Conservation (phyloP, 2,329 filamentous ascomycete genomes). For the Neonectria coccinea region DNA sequence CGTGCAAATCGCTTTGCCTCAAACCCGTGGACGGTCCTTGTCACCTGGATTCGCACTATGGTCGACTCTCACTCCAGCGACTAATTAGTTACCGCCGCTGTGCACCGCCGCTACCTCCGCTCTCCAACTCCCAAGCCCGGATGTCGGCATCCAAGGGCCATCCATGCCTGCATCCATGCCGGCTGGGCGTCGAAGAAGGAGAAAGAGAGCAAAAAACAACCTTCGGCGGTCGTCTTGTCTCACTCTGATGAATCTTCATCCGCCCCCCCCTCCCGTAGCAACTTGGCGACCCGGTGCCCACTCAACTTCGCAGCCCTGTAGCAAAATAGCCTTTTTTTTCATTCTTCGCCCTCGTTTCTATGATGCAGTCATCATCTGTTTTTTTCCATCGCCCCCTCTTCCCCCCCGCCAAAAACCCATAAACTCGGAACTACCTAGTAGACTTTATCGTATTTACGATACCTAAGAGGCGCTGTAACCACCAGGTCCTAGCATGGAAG, state of each 20-base stretch:
- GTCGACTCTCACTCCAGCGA: neutral
- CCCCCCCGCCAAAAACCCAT: neutral
- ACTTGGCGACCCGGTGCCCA: neutral
- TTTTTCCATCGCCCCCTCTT: neutral
- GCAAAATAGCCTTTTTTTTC: neutral
- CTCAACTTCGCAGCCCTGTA: neutral
- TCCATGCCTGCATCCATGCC: neutral
- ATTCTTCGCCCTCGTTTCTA: neutral
- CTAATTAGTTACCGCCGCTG: neutral
- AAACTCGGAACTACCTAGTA: neutral
- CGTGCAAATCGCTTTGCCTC: too few relatives aligned
- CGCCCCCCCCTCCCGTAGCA: conserved; percentile 1
- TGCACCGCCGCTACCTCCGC: conserved; percentile 9
- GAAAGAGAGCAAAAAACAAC: neutral
- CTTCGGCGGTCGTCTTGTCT: neutral
- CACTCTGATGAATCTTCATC: neutral
- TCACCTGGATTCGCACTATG: too few relatives aligned
- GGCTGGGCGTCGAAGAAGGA: neutral
- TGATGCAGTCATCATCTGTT: conserved; percentile 8
- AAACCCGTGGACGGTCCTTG: too few relatives aligned
- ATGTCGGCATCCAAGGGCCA: conserved; percentile 20
- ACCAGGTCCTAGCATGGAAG: neutral
- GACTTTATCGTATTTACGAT: neutral
- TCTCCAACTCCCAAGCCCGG: neutral
- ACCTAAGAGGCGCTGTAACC: conserved; percentile 1